Evolutionary conservation across 106 monocot genomes (phyloP).

Genomic region (Acorus gramineus): DNA sequence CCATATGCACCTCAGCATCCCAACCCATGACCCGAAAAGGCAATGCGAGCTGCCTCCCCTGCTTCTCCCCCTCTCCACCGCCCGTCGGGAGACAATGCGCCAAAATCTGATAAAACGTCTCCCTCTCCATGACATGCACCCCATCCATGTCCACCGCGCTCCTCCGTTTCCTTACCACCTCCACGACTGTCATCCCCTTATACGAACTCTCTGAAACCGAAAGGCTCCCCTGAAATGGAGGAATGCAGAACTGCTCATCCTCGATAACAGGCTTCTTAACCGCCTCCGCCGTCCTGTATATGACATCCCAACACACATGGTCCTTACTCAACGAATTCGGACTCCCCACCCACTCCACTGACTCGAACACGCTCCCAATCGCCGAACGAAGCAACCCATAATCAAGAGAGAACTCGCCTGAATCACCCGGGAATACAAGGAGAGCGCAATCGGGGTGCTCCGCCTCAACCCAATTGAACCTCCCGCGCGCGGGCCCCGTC

Average conservation of each 20-base stretch:
- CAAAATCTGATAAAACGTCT: conserved; percentile 88
- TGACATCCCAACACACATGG: conserved; percentile 89
- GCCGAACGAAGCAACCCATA: conserved; percentile 24
- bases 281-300: conserved; percentile 67
- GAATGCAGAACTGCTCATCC: conserved; percentile 29
- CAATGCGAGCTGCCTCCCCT: conserved; percentile 59
- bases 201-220: conserved; percentile 51
- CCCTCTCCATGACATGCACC: conserved; percentile 53
- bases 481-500: conserved; percentile 25
- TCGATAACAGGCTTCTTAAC: conserved; percentile 57
- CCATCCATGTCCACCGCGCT: conserved; percentile 98
- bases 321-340: conserved; percentile 81
- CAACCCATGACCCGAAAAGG: conserved; percentile 81
- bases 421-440: conserved; percentile 53
- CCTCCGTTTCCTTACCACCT: conserved; percentile 70
- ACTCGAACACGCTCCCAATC: conserved; percentile 10
- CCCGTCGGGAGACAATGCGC: conserved; percentile 91
- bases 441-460: conserved; percentile 83
- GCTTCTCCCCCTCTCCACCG: conserved; percentile 36
- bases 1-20: conserved; percentile 88
- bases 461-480: conserved; percentile 58
- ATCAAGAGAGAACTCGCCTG: conserved; percentile 14
- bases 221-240: conserved; percentile 33
- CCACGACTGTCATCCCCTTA: conserved; percentile 40
- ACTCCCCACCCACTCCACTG: conserved; percentile 53